Base-by-base conservation (phyloP, 179 eudicot genomes). In the Corrigiola litoralis region DNA sequence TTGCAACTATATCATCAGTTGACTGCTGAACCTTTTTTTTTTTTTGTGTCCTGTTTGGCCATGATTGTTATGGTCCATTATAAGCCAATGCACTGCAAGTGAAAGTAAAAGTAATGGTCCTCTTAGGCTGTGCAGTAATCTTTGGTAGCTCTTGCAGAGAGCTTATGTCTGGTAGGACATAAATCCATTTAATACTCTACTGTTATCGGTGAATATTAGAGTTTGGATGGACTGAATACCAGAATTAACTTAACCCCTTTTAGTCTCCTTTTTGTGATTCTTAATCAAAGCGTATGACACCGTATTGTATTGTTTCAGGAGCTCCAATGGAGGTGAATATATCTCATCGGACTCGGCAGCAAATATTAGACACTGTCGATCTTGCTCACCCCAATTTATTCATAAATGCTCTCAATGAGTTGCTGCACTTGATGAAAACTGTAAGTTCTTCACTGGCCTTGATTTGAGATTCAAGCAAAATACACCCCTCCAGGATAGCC, bases 311-410 rank as follows among this genome's bases (percentile, higher is more conserved):
- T 16, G 31, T 21, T n/a, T 23, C 77, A 90, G 97, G 97, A 65
- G 87, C 97, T 44, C 71, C 76, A 27, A 84, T 90, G 97, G 95
- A 90, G 70, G 95, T 90, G 47, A 90, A 90, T 56, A 84, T 90
- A 71, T 90, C 97, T 65, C 84, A 88, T 71, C 79, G 86, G 45
- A 74, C 77, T 61, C 80, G 97, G 24, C 92, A 88, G 74, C 87
- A 80, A 67, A 90, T 90, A 61, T 73, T 90, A 68, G 82, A 75
- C 17, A 84, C 90, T 77, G 73, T 42, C 52, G 87, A 90, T 78
- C 84, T 90, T 65, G 80, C 97, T 59, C 87, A 84, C 32, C 88
- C 90, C 5, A 62, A 80, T 53, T 86, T 90, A 32, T 90, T 90
- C 70, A 77, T 62, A 59, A 79, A 55, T 61, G 97, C 95, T 23